A percentile compares a stretch with the other conserved stretches of the same genome.
Evolutionary conservation across 2,329 filamentous ascomycete genomes (phyloP).

Genomic region (Stachybotrys elegans): DNA sequence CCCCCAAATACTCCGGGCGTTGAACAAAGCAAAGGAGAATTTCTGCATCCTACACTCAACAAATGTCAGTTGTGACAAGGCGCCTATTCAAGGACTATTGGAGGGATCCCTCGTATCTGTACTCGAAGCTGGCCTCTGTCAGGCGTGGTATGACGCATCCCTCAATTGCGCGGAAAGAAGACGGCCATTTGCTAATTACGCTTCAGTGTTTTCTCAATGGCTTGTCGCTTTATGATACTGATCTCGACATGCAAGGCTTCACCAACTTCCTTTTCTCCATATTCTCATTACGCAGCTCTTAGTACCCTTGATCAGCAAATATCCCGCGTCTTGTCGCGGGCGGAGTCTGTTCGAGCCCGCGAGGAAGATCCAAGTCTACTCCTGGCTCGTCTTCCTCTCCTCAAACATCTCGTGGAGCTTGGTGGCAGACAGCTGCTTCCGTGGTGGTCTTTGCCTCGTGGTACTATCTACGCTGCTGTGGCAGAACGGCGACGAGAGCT

Average conservation of each 20-base stretch:
- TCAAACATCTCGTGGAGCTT: constrained; percentile 57
- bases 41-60: background rate
- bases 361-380: constrained; percentile 33
- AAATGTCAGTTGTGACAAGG: background rate
- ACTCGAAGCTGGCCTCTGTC: background rate
- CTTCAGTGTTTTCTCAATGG: background rate
- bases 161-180: too few relatives aligned
- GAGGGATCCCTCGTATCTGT: background rate
- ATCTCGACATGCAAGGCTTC: background rate
- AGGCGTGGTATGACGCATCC: background rate
- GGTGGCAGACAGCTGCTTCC: constrained; percentile 56
- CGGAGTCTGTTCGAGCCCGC: constrained; percentile 19
- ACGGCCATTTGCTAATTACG: too few relatives aligned
- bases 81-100: background rate
- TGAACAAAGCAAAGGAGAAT: background rate
- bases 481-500: constrained; percentile 37
- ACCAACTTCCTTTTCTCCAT: background rate
- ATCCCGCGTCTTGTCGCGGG: constrained; percentile 20
- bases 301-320: background rate
- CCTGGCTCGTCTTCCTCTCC: constrained; percentile 59
- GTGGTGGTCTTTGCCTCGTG: constrained; percentile 57
- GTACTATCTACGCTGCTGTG: constrained; percentile 62
- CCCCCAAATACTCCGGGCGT: background rate
- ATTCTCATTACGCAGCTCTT: background rate
- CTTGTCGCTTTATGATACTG: background rate